phyloP scores from a whole-genome alignment of 2,329 filamentous ascomycete genomes.

The Colletotrichum endophyticum region DNA sequence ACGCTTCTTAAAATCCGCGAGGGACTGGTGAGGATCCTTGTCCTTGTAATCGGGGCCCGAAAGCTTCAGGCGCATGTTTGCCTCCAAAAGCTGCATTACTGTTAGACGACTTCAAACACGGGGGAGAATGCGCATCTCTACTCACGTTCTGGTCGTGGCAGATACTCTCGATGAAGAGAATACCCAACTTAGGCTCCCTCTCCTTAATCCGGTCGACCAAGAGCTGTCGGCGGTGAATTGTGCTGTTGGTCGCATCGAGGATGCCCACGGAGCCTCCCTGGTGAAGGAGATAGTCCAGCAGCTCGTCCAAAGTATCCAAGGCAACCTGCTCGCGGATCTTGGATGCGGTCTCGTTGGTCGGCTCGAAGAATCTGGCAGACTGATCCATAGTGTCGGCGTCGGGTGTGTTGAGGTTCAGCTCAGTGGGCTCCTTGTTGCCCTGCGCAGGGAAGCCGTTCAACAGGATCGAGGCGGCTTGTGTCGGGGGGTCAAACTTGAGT shows the following conservation, averaged over 20 bases:
- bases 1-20: conserved; percentile 91
- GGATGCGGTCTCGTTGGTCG: conserved; percentile 81
- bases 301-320: conserved; percentile 88
- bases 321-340: conserved; percentile 90
- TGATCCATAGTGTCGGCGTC: conserved; percentile 72
- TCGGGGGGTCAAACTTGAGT: conserved; percentile 45
- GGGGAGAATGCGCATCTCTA: not conserved
- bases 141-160: conserved; percentile 77
- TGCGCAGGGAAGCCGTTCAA: conserved; percentile 56
- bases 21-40: conserved; percentile 84
- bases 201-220: conserved; percentile 84
- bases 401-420: conserved; percentile 38
- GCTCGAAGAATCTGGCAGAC: conserved; percentile 92
- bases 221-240: conserved; percentile 80
- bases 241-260: conserved; percentile 97
- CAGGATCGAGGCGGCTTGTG: conserved; percentile 62
- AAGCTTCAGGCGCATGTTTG: conserved; percentile 96
- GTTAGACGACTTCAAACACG: not conserved
- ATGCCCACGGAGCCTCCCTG: conserved; percentile 90
- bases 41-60: conserved; percentile 95
- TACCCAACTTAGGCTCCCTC: conserved; percentile 84
- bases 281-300: conserved; percentile 85
- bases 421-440: conserved; percentile 40
- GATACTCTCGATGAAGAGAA: conserved; percentile 94
- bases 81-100: conserved; percentile 75